These are phyloP conservation scores for Alternaria triticina DNA, from an alignment of 2,329 filamentous ascomycete genomes.

Conservation along the genomic window DNA sequence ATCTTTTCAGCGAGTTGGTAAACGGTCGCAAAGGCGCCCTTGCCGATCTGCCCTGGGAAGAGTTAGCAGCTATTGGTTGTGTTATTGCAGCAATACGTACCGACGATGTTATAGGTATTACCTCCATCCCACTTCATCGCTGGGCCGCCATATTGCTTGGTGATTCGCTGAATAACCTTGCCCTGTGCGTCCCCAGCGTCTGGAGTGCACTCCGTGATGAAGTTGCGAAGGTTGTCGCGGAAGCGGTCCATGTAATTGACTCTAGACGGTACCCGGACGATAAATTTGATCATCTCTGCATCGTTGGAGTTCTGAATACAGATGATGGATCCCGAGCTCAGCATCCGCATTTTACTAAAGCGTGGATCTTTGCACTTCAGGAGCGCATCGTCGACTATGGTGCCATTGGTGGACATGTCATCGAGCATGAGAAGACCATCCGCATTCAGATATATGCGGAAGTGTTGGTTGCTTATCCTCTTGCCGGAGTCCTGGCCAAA, in stretches of 20 bases:
- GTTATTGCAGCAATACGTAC: conserved; percentile 13
- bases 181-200: conserved; percentile 29
- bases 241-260: conserved; percentile 74
- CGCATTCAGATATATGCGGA: conserved; percentile 89
- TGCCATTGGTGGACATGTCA: conserved; percentile 95
- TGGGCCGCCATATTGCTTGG: conserved; percentile 46
- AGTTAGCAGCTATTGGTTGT: conserved; percentile 4
- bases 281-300: conserved; percentile 74
- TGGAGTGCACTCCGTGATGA: conserved; percentile 58
- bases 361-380: conserved; percentile 59
- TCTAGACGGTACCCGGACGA: conserved; percentile 79
- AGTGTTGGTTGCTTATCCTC: conserved; percentile 92
- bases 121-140: conserved; percentile 84
- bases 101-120: conserved; percentile 79
- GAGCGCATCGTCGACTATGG: conserved; percentile 76
- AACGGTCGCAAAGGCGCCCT: conserved; percentile 93
- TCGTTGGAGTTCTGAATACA: conserved; percentile 64
- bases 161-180: conserved; percentile 33
- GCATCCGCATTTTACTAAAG: conserved; percentile 64
- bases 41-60: conserved; percentile 71
- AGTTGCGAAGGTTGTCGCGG: conserved; percentile 70
- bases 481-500: conserved; percentile 69
- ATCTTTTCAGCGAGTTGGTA: conserved; percentile 88
- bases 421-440: conserved; percentile 88
- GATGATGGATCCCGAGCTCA: conserved; percentile 76